Conservation (phyloP, 163 green algal species). For the Coccomyxa subellipsoidea region DNA sequence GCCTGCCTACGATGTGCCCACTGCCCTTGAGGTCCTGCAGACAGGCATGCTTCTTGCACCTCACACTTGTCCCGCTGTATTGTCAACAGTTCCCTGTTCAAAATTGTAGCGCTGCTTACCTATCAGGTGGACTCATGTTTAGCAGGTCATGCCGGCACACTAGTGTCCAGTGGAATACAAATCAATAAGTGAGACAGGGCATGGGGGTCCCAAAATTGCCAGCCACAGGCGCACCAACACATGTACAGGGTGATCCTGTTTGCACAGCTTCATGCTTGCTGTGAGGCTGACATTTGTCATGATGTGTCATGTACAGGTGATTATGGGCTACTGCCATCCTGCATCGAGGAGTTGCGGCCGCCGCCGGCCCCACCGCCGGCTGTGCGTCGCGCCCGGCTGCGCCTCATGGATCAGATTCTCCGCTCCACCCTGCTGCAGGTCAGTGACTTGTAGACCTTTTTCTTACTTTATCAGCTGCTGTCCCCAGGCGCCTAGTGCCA, state of each 20-base stretch:
- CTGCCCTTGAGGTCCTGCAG: slow-evolving; percentile 38
- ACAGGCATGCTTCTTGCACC: slow-evolving; percentile 18
- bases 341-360: slow-evolving; percentile 11
- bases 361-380: background rate
- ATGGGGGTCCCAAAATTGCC: too few relatives aligned
- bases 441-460: background rate
- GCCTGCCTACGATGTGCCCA: slow-evolving; percentile 45
- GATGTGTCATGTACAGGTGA: background rate
- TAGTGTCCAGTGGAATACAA: too few relatives aligned
- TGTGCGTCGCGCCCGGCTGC: background rate
- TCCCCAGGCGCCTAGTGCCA: background rate
- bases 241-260: too few relatives aligned
- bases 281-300: too few relatives aligned
- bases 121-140: too few relatives aligned
- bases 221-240: too few relatives aligned
- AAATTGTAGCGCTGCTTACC: too few relatives aligned
- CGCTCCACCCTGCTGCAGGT: slow-evolving; percentile 10
- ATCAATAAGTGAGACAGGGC: too few relatives aligned
- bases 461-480: background rate
- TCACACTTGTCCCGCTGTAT: too few relatives aligned
- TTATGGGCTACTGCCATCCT: slow-evolving; percentile 5
- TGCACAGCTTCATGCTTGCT: too few relatives aligned
- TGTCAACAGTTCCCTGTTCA: too few relatives aligned
- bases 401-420: slow-evolving; percentile 20
- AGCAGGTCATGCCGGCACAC: too few relatives aligned